Evolutionary conservation across 2,329 filamentous ascomycete genomes (phyloP).

Genomic region (Aspergillus sp.): DNA sequence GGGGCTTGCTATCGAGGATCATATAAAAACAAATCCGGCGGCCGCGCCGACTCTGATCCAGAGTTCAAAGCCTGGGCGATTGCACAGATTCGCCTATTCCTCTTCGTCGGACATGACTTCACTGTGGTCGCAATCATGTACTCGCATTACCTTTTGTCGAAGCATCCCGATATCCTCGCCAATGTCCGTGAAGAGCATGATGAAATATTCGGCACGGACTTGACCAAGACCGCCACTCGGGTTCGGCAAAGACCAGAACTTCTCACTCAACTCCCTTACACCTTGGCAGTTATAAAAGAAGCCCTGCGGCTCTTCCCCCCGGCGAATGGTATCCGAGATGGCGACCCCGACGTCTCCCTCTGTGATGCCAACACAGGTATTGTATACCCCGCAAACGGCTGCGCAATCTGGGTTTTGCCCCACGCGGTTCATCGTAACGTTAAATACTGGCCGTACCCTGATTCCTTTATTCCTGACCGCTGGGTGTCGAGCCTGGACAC

Average conservation of each 20-base stretch:
- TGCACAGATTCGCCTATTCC: not conserved
- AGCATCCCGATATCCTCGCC: conserved; percentile 11
- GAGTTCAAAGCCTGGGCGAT: not conserved
- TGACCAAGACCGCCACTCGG: not conserved
- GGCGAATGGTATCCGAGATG: not conserved
- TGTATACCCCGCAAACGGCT: not conserved
- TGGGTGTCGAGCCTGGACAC: conserved; percentile 3
- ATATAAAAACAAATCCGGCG: not conserved
- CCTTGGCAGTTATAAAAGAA: conserved; percentile 19
- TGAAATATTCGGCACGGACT: conserved; percentile 10
- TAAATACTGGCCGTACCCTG: conserved; percentile 3
- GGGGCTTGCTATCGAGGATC: not conserved
- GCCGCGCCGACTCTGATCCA: not conserved
- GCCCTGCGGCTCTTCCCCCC: conserved; percentile 17
- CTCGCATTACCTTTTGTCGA: conserved; percentile 3
- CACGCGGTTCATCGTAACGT: conserved; percentile 12
- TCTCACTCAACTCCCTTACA: conserved; percentile 15
- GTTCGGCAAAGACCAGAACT: conserved; percentile 6
- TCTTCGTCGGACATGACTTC: conserved; percentile 9
- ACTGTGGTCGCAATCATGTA: conserved; percentile 11
- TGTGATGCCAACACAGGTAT: not conserved
- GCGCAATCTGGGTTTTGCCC: not conserved
- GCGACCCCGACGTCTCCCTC: not conserved
- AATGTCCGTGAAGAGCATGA: conserved; percentile 18
- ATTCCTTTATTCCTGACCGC: conserved; percentile 17